These are phyloP conservation scores for Stachybotrys chartarum DNA, from an alignment of 2,329 filamentous ascomycete species.

Conservation along the genomic window DNA sequence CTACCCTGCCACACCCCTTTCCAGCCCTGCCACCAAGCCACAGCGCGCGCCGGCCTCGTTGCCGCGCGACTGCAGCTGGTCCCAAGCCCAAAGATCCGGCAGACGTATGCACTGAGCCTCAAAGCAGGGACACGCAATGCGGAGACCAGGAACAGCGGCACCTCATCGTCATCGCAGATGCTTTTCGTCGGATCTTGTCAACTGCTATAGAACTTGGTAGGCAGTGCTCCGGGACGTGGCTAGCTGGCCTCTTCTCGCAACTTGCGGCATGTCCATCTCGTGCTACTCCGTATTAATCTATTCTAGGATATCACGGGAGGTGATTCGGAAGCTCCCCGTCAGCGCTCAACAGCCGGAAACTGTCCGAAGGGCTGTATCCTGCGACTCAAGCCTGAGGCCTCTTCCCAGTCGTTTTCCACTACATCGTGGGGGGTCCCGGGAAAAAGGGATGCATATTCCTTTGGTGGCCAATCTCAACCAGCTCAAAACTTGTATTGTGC, in stretches of 20 bases:
- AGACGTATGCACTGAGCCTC: background rate
- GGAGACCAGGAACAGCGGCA: background rate
- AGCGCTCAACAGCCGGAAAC: background rate
- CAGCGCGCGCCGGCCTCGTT: background rate
- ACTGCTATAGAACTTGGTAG: no score
- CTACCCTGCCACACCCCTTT: background rate
- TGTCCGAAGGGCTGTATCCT: background rate
- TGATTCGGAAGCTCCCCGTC: background rate
- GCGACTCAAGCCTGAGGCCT: background rate
- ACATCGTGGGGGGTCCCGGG: background rate
- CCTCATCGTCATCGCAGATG: background rate
- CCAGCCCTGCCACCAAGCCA: background rate
- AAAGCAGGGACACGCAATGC: background rate
- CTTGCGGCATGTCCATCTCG: no score
- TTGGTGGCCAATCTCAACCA: no score
- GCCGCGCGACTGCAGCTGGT: no score
- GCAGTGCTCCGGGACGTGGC: no score
- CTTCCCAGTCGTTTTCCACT: background rate
- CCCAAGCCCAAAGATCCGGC: background rate
- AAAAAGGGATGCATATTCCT: no score
- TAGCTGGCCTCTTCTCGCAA: background rate
- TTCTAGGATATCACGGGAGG: background rate
- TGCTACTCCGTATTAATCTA: background rate
- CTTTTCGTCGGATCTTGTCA: no score
- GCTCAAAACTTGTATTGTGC: background rate